Evolutionary conservation across 2,329 filamentous ascomycete genomes (phyloP), one percentile per base, ranked within the genome.

Genomic region (Colletotrichum noveboracense): DNA sequence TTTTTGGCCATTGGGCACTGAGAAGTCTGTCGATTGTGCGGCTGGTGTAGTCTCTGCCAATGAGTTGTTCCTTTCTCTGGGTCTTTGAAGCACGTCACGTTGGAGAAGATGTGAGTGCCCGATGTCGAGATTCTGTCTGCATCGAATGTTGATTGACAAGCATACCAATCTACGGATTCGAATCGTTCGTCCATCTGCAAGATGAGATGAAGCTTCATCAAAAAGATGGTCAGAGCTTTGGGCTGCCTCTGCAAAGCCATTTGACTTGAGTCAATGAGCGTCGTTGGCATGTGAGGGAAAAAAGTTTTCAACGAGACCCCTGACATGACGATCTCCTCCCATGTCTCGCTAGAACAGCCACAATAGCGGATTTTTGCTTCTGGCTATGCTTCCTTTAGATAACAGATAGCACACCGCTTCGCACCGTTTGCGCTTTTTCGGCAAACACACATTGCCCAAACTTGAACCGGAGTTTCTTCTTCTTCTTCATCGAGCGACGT

Each of bases 391-490:
- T 68, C 64, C 58, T 72, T 62, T 52, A 24, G 32, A 52, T 43
- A 32, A 64, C 30, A 58, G 18, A 64, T 24, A 48, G 18, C 43
- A 56, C 69, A 73, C 73, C 73, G 73, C 73, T 32, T 68, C 69
- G 16, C 68, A 55, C 13, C 32, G 21, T 55, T 72, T 66, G 62
- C 61, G 61, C 52, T 21, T 10, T 32, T 30, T 3, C 38, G n/a
- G 34, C 70, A 76, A 74, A 75, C 38, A 75, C 65, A 74, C 34
- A 64, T 12, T 9, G 21, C 10, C 32, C 58, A 34, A 56, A 36
- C 30, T n/a, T 34, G 18, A 34, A 0, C 18, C 7, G 13, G 10
- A 70, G 14, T 65, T 71, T 65, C 38, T 38, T 71, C 32, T 43
- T 60, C 28, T 21, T 24, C 43, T 52, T 52, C 2, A 21, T 52